Percentiles rank a stretch among this genome's conserved stretches.
Conservation (phyloP, 2,329 filamentous ascomycete species). For the Akanthomyces dipterigenus region DNA sequence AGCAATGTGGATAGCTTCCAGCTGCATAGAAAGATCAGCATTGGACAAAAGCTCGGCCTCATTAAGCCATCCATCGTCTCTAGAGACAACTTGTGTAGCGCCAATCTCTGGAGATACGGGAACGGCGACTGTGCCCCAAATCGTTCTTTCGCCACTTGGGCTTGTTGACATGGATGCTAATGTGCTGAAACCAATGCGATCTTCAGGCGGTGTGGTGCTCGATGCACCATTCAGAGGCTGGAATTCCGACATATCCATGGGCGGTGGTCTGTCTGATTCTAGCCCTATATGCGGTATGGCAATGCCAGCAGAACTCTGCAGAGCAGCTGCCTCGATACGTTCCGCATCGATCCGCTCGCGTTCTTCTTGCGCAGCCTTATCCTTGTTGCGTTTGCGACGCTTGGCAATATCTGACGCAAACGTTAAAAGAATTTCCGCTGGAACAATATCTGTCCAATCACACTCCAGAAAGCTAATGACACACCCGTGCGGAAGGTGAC, state of each 20-base stretch:
- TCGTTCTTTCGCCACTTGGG: slow-evolving; percentile 67
- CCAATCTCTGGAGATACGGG: slow-evolving; percentile 50
- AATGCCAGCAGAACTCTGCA: slow-evolving; percentile 44
- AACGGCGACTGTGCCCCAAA: slow-evolving; percentile 83
- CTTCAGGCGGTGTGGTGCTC: slow-evolving; percentile 48
- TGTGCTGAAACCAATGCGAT: slow-evolving; percentile 56
- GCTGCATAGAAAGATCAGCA: slow-evolving; percentile 53
- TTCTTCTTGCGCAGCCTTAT: slow-evolving; percentile 82
- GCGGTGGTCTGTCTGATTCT: slow-evolving; percentile 31
- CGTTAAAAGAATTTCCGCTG: slow-evolving; percentile 62
- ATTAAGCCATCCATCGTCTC: slow-evolving; percentile 79
- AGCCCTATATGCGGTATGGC: slow-evolving; percentile 30
- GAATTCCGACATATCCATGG: slow-evolving; percentile 55
- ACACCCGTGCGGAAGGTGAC: slow-evolving; percentile 82
- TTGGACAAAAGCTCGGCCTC: slow-evolving; percentile 65
- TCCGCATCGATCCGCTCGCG: slow-evolving; percentile 78
- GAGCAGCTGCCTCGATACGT: slow-evolving; percentile 65
- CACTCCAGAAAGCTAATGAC: slow-evolving; percentile 88
- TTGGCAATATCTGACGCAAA: slow-evolving; percentile 73
- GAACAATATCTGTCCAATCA: slow-evolving; percentile 88
- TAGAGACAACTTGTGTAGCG: slow-evolving; percentile 23
- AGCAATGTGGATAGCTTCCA: slow-evolving; percentile 46
- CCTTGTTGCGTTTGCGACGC: slow-evolving; percentile 67
- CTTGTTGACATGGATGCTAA: slow-evolving; percentile 76
- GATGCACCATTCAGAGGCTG: slow-evolving; percentile 49